Percentiles rank a stretch among this genome's conserved stretches.
phyloP scores from a whole-genome alignment of 345 rosid genomes.

The Acer yangbiense region DNA sequence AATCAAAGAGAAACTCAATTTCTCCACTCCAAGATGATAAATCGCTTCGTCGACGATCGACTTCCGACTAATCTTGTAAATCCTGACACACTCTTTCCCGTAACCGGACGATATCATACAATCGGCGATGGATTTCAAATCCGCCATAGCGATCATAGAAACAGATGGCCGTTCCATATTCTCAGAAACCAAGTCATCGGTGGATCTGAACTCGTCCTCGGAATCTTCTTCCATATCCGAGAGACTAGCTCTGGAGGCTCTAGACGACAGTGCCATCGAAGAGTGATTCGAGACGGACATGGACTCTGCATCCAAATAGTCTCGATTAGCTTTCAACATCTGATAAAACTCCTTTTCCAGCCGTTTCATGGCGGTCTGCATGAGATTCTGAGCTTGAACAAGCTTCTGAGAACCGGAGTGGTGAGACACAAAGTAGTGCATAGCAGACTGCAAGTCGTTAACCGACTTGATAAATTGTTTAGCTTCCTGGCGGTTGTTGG shows the following conservation, averaged over 20 bases:
- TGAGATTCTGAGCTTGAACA: conserved; percentile 53
- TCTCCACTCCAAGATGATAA: conserved; percentile 54
- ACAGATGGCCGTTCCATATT: conserved; percentile 22
- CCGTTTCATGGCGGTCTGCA: conserved; percentile 66
- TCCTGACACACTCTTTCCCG: conserved; percentile 58
- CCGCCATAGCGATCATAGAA: conserved; percentile 35
- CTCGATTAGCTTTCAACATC: conserved; percentile 53
- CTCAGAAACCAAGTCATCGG: conserved; percentile 32
- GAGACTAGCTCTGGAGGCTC: conserved; percentile 21
- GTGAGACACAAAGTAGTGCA: conserved; percentile 44
- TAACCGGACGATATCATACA: conserved; percentile 70
- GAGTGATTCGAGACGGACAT: conserved; percentile 51
- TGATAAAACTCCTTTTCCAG: conserved; percentile 70
- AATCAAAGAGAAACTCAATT: conserved; percentile 36
- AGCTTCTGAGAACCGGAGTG: conserved; percentile 48
- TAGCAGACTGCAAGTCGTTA: conserved; percentile 57
- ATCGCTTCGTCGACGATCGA: conserved; percentile 58
- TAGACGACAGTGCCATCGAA: conserved; percentile 24
- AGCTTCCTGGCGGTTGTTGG: conserved; percentile 47
- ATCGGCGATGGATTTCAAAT: conserved; percentile 63
- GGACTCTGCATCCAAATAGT: conserved; percentile 55
- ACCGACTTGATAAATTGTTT: conserved; percentile 50
- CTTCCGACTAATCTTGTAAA: conserved; percentile 53
- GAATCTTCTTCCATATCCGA: conserved; percentile 33
- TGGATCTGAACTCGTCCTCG: conserved; percentile 19